Conservation (phyloP, 257 asterid species). For the Rehmannia glutinosa region DNA sequence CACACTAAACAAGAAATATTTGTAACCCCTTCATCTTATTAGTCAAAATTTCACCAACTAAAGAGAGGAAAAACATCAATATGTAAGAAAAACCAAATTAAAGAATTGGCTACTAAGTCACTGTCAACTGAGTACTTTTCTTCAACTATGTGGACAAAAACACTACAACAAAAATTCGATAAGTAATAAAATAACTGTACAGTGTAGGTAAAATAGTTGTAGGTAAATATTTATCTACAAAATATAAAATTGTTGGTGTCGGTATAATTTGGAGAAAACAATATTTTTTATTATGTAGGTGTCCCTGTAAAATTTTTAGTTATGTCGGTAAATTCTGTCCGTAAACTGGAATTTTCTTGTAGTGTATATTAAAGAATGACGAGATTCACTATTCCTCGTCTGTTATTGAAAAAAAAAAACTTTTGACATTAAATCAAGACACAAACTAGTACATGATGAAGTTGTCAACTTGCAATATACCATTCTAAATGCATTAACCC, state of each 20-base stretch:
- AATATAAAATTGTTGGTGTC: no score
- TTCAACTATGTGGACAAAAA: background rate
- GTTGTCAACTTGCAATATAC: background rate
- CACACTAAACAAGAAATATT: conserved; percentile 22
- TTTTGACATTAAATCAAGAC: background rate
- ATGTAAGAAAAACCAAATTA: background rate
- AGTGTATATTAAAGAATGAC: no score
- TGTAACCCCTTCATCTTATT: conserved; percentile 12
- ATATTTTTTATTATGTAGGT: no score
- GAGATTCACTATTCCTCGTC: background rate
- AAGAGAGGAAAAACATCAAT: conserved; percentile 12
- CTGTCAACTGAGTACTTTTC: background rate
- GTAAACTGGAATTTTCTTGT: no score
- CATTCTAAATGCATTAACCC: background rate
- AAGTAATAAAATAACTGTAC: no score
- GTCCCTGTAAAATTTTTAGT: no score
- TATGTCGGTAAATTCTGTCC: no score
- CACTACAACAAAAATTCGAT: no score
- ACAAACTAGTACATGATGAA: no score
- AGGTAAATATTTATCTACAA: no score
- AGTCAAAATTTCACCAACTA: conserved; percentile 26
- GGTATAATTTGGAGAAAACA: no score
- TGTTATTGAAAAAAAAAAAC: background rate
- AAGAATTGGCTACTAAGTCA: background rate
- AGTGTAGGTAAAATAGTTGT: no score